A percentile compares a stretch with the other conserved stretches of the same genome.
Conservation (phyloP, 1,284 basidiomycete genomes). For the Pulveroboletus sp. region DNA sequence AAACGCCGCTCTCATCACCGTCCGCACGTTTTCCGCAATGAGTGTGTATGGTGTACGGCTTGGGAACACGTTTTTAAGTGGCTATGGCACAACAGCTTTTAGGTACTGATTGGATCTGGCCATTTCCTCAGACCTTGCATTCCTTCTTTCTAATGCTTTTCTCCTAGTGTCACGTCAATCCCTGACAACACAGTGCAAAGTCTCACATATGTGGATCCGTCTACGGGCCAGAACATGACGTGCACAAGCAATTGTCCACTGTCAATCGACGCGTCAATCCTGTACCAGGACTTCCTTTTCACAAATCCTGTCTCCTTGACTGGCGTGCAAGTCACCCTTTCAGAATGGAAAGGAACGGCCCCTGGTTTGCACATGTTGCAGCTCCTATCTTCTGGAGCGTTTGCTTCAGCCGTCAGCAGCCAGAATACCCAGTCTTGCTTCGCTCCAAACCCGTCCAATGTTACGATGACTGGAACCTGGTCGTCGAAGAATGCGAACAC, state of each 20-base stretch:
- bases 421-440: conserved; percentile 76
- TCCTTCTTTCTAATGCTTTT: conserved; percentile 9
- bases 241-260: conserved; percentile 76
- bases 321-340: conserved; percentile 82
- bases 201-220: conserved; percentile 77
- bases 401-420: conserved; percentile 65
- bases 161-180: conserved; percentile 72
- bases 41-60: conserved; percentile 81
- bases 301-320: conserved; percentile 63
- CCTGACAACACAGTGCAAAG: conserved; percentile 85
- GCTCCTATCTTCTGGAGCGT: conserved; percentile 88
- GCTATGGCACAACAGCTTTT: conserved; percentile 83
- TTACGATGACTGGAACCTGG: conserved; percentile 72
- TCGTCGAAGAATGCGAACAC: conserved; percentile 61
- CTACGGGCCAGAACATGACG: conserved; percentile 69
- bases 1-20: conserved; percentile 69
- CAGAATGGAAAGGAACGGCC: conserved; percentile 73
- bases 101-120: conserved; percentile 51
- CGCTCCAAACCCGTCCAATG: conserved; percentile 67
- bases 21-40: conserved; percentile 72
- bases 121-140: neutral
- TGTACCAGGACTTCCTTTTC: conserved; percentile 91
- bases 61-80: conserved; percentile 84
- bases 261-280: conserved; percentile 68
- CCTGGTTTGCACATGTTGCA: conserved; percentile 89